Conservation (phyloP, 306 rosid species). For the Vachellia pachyceras region DNA sequence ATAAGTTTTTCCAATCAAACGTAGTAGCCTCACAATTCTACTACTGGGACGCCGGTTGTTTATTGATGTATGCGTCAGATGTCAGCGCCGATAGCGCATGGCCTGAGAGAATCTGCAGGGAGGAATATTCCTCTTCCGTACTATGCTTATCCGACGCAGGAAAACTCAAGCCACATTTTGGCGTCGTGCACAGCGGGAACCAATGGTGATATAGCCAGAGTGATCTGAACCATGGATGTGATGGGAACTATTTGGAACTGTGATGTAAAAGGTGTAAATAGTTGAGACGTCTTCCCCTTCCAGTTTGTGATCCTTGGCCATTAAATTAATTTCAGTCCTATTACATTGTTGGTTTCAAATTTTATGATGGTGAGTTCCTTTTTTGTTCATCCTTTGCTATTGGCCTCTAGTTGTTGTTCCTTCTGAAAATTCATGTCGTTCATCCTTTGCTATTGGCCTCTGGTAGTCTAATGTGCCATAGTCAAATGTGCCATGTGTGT, state of each 20-base stretch:
- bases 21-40: conserved; percentile 35
- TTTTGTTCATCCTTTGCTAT: conserved; percentile 22
- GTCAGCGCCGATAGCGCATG: too few species aligned
- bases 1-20: too few species aligned
- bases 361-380: conserved; percentile 52
- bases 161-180: conserved; percentile 51
- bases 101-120: conserved; percentile 39
- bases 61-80: conserved; percentile 58
- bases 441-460: too few species aligned
- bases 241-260: conserved; percentile 31
- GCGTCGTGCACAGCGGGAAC: conserved; percentile 73
- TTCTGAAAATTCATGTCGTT: background rate
- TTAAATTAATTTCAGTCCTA: conserved; percentile 61
- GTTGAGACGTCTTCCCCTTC: conserved; percentile 51
- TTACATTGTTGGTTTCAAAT: conserved; percentile 40
- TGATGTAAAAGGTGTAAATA: conserved; percentile 56
- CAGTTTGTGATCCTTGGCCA: too few species aligned
- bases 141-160: too few species aligned
- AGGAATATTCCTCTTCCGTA: too few species aligned
- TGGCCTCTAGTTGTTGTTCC: background rate
- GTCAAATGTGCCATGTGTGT: too few species aligned
- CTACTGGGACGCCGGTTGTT: conserved; percentile 32
- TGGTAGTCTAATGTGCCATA: too few species aligned
- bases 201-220: conserved; percentile 65
- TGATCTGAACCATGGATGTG: conserved; percentile 21